phyloP scores from a whole-genome alignment of 2,329 filamentous ascomycete species.

The Phaeosphaeria sp. region DNA sequence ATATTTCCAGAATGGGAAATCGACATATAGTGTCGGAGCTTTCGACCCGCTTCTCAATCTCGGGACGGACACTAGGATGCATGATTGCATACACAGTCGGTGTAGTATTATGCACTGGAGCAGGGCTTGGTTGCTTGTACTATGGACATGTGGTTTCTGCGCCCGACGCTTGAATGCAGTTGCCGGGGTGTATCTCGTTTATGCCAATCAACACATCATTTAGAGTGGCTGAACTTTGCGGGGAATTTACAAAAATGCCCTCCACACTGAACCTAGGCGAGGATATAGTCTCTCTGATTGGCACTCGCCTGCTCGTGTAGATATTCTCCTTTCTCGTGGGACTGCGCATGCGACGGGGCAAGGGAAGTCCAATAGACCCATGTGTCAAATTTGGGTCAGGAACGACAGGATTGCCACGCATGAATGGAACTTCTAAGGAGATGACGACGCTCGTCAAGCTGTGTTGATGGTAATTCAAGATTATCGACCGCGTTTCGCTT shows the following conservation, averaged over 20 bases:
- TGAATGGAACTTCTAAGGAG: too few species aligned
- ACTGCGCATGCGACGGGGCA: not conserved
- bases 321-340: not conserved
- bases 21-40: not conserved
- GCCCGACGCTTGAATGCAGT: not conserved
- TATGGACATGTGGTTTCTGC: not conserved
- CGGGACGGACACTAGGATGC: not conserved
- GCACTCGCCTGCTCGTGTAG: not conserved
- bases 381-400: too few species aligned
- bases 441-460: too few species aligned
- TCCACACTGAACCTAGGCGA: not conserved
- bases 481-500: too few species aligned
- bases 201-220: not conserved
- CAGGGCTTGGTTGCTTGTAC: not conserved
- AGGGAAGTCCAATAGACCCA: not conserved
- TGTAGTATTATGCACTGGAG: not conserved
- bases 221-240: not conserved
- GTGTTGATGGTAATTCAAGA: too few species aligned
- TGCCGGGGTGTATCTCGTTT: slow-evolving; percentile 2
- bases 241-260: not conserved
- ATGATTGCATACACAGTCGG: too few species aligned
- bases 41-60: not conserved
- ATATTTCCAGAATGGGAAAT: not conserved
- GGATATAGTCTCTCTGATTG: not conserved
- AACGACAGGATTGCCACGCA: too few species aligned